phyloP scores from a whole-genome alignment of 169 alveolate genomes.

The Neospora caninum region DNA sequence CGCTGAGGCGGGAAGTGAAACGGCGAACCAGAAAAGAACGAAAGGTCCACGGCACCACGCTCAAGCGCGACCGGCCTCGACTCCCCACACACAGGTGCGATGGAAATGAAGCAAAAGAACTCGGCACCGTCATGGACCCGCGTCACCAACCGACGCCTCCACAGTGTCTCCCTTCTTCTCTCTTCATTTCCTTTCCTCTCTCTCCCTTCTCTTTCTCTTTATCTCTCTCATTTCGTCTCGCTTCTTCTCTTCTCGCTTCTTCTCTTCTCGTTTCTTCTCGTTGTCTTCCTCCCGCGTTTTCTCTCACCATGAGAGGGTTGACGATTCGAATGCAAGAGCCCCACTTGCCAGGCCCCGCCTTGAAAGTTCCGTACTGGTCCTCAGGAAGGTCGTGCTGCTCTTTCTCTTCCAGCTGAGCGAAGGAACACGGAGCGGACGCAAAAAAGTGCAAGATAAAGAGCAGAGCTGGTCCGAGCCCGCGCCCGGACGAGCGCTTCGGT shows the following conservation, averaged over 20 bases:
- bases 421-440: background rate
- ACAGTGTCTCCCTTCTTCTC: too few species aligned
- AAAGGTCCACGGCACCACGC: background rate
- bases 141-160: too few species aligned
- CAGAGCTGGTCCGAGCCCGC: background rate
- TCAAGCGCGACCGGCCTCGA: background rate
- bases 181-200: background rate
- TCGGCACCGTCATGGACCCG: too few species aligned
- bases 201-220: background rate
- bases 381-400: slow-evolving; percentile 62
- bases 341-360: slow-evolving; percentile 95
- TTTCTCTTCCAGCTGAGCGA: slow-evolving; percentile 21
- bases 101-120: too few species aligned
- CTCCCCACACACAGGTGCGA: background rate
- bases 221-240: background rate
- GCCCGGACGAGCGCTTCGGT: background rate
- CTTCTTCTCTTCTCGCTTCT: background rate
- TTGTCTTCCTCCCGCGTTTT: too few species aligned
- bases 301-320: slow-evolving; percentile 78
- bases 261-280: too few species aligned
- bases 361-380: slow-evolving; percentile 86
- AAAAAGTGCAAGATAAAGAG: background rate
- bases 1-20: background rate
- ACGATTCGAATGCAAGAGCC: slow-evolving; percentile 92
- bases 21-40: background rate